Base-by-base conservation (phyloP, 441 rosid species). In the Pelargonium fulgidum region DNA sequence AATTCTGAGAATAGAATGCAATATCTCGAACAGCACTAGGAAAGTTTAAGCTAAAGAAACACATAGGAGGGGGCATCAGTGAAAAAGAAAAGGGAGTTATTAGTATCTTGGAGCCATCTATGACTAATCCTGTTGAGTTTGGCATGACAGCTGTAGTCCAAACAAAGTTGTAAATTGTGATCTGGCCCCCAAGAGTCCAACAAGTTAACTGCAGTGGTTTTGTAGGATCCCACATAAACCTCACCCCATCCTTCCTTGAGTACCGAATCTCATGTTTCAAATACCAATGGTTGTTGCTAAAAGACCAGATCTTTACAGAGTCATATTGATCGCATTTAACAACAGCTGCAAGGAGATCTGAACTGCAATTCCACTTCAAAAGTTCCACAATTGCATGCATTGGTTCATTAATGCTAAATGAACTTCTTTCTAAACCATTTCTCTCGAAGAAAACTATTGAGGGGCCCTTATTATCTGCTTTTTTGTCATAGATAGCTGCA, bases 191-290 rank as follows among this genome's bases (percentile, higher is more conserved):
- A 73, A 81, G 84, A 70, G 93, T 88, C 99, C 96, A 91, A 80
- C 87, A 86, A 56, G 88, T 73, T 74, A 93, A 81, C 79, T 88
- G 96, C 70, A 82, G 73, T 10, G 96, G 87, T 81, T 87, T 91
- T 71, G 89, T 84, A 62, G 99, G 99, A 86, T 93, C 89, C 99
- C 97, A 93, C 93, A 89, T 86, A 76, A 89, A 76, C 75, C 79
- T 81, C 61, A 87, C 86, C 26, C 88, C 89, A 78, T 86, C 91
- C 71, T 83, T 80, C 69, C 68, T 84, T 7, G 77, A 73, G 81
- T 79, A 85, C 75, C 89, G 84, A 68, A 85, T 70, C 79, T 93
- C 97, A 58, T 93, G 91, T 79, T 93, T 93, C 70, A 91, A 72
- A 80, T 88, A 93, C 99, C 99, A 89, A 72, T 86, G 91, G 62